Conservation (phyloP, 116 monocot genomes). For the Posidonia oceanica region DNA sequence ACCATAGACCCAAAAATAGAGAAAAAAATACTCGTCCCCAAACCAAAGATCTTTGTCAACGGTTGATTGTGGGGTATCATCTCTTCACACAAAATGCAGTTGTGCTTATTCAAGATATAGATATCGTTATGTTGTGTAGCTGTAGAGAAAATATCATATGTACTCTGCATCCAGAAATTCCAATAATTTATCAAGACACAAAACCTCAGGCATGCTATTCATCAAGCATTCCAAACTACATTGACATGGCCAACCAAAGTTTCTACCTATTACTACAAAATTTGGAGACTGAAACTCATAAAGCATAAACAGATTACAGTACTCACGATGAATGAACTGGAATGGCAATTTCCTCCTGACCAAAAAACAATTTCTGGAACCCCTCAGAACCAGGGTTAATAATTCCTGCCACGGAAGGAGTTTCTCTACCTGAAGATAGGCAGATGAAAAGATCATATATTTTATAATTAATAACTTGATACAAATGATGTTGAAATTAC, state of each 20-base stretch:
- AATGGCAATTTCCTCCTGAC: constrained; percentile 99
- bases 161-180: neutral
- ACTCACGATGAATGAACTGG: constrained; percentile 85
- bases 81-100: no score
- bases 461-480: neutral
- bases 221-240: no score
- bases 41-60: no score
- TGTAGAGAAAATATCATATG: no score
- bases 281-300: no score
- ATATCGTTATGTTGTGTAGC: no score
- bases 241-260: no score
- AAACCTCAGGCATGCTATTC: neutral
- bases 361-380: constrained; percentile 95
- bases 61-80: no score
- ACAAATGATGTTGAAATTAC: neutral
- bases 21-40: no score
- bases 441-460: neutral
- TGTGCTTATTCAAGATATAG: no score
- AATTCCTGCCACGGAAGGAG: constrained; percentile 91
- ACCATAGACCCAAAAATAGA: no score
- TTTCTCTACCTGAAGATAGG: constrained; percentile 48
- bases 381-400: constrained; percentile 99
- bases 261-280: neutral
- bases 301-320: neutral
- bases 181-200: neutral